Evolutionary conservation across 2,329 filamentous ascomycete genomes (phyloP).

Genomic region (Fusarium secorum): DNA sequence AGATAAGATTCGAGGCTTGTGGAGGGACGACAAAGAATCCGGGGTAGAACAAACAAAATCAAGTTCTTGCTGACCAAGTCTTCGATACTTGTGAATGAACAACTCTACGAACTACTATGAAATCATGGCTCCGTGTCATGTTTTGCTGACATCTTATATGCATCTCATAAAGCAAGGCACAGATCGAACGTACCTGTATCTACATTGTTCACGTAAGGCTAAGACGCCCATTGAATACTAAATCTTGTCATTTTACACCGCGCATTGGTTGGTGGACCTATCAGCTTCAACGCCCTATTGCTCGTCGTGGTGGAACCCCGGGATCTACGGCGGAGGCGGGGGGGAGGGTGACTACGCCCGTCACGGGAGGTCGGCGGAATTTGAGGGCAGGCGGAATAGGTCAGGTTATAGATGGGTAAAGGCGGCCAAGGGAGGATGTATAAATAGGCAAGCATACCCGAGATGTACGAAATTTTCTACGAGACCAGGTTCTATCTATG

Average conservation of each 20-base stretch:
- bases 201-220: constrained; percentile 3
- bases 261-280: constrained; percentile 22
- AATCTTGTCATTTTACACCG: constrained; percentile 35
- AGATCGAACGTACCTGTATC: not conserved
- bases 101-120: not conserved
- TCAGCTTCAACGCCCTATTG: constrained; percentile 37
- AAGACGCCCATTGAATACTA: constrained; percentile 25
- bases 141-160: constrained; percentile 12
- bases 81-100: not conserved
- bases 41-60: not conserved
- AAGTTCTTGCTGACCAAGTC: constrained; percentile 1
- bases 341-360: constrained; percentile 22
- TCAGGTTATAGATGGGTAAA: constrained; percentile 23
- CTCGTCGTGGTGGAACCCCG: constrained; percentile 37
- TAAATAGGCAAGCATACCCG: constrained; percentile 1
- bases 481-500: not conserved
- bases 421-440: constrained; percentile 15
- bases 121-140: constrained; percentile 1
- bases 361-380: constrained; percentile 31
- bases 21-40: constrained; percentile 23
- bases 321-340: constrained; percentile 27
- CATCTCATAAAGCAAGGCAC: constrained; percentile 9
- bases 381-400: constrained; percentile 5
- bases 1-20: constrained; percentile 23
- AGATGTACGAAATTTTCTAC: not conserved